Evolutionary conservation across 1,284 basidiomycete genomes (phyloP).

Genomic region (Rhodofomes roseus): DNA sequence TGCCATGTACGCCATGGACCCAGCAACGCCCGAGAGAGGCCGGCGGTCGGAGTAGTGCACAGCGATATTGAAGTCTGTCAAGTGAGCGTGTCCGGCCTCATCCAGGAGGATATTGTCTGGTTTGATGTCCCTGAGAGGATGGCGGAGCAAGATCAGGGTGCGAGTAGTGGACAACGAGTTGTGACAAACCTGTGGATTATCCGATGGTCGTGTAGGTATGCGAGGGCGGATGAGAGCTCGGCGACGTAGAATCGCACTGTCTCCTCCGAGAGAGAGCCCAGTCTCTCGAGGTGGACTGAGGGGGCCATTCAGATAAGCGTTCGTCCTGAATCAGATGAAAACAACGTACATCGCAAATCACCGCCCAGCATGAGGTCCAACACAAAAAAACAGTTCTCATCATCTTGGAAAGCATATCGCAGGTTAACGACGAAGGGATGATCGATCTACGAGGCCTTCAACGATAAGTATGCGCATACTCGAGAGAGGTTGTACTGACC

Average conservation of each 20-base stretch:
- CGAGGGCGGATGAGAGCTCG: constrained; percentile 85
- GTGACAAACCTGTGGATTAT: constrained; percentile 88
- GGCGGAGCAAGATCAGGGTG: not conserved
- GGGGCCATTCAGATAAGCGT: constrained; percentile 18
- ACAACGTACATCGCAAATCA: constrained; percentile 86
- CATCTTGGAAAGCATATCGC: constrained; percentile 98
- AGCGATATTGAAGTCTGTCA: constrained; percentile 99
- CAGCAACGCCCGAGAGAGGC: constrained; percentile 90
- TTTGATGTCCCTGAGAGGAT: constrained; percentile 76
- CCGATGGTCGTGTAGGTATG: constrained; percentile 86
- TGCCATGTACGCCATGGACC: constrained; percentile 99
- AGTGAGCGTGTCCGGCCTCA: constrained; percentile 91
- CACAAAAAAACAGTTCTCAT: constrained; percentile 99
- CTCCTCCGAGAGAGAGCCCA: constrained; percentile 81
- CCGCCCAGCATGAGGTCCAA: constrained; percentile 98
- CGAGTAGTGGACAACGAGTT: not conserved
- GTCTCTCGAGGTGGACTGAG: constrained; percentile 88
- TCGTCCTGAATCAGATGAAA: not conserved
- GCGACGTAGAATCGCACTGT: constrained; percentile 90
- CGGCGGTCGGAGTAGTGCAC: constrained; percentile 90
- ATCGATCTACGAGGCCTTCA: constrained; percentile 65
- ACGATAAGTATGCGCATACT: too few species aligned
- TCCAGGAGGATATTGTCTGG: constrained; percentile 98
- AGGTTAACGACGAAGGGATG: constrained; percentile 96
- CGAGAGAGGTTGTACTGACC: constrained; percentile 42